Evolutionary conservation across 1,284 basidiomycete species (phyloP).

Genomic region (Leccinum griseonigrum): DNA sequence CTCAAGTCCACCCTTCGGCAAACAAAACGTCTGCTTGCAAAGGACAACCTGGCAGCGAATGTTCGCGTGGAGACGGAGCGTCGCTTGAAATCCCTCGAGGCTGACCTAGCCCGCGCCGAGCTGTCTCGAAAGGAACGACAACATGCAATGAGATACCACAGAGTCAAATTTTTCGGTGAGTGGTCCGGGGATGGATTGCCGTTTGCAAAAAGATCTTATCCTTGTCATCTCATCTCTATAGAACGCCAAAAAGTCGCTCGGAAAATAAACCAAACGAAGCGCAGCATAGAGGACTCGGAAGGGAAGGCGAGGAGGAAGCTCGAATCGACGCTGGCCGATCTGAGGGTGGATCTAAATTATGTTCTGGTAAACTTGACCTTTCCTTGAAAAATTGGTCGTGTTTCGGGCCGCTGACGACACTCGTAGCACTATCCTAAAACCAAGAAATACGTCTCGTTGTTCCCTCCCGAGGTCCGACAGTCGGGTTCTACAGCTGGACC

Average conservation of each 20-base stretch:
- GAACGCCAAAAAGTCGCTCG: constrained; percentile 81
- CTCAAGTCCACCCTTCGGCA: constrained; percentile 79
- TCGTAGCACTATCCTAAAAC: constrained; percentile 74
- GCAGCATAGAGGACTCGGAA: constrained; percentile 39
- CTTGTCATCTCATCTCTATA: constrained; percentile 26
- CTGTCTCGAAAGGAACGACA: constrained; percentile 63
- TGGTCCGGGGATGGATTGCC: constrained; percentile 5
- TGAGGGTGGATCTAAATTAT: constrained; percentile 83
- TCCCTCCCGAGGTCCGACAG: constrained; percentile 64
- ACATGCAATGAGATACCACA: constrained; percentile 77
- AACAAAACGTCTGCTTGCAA: constrained; percentile 74
- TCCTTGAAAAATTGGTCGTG: neutral
- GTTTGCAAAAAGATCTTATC: neutral
- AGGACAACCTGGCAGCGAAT: constrained; percentile 78
- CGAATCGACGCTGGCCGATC: constrained; percentile 49
- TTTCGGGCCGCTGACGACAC: constrained; percentile 5
- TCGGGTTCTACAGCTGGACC: constrained; percentile 26
- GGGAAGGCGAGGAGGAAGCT: constrained; percentile 42
- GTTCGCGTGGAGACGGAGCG: constrained; percentile 77
- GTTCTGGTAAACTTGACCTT: constrained; percentile 51
- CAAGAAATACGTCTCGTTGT: constrained; percentile 84
- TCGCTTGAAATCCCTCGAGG: constrained; percentile 69
- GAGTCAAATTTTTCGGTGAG: constrained; percentile 87
- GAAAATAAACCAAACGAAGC: constrained; percentile 65
- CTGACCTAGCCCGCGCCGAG: constrained; percentile 67